Evolutionary conservation across 2,329 filamentous ascomycete species (phyloP).

Genomic region (Huntiella moniliformis): DNA sequence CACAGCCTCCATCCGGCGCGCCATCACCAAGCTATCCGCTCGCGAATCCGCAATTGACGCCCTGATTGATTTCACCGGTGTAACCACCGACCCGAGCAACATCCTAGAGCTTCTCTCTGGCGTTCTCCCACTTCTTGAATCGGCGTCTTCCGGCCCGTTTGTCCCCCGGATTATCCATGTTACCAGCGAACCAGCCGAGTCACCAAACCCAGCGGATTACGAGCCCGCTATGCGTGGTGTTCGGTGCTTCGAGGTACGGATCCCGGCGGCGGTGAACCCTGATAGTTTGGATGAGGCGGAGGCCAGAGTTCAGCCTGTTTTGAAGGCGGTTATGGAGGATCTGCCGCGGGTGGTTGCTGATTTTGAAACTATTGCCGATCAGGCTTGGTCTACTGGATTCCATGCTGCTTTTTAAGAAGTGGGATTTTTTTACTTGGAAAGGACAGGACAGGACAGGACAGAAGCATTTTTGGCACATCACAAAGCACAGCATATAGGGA

Average conservation of each 20-base stretch:
- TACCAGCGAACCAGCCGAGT: neutral
- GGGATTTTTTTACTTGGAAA: too few relatives aligned
- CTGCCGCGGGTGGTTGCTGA: too few relatives aligned
- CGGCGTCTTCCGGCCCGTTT: neutral
- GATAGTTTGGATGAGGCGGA: neutral
- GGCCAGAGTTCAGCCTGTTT: neutral
- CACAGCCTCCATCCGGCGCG: neutral
- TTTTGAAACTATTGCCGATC: too few relatives aligned
- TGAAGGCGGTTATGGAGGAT: too few relatives aligned
- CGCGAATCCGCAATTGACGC: neutral
- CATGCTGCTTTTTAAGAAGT: too few relatives aligned
- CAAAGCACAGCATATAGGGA: too few relatives aligned
- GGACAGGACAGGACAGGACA: too few relatives aligned
- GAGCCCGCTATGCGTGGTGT: neutral
- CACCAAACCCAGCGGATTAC: neutral
- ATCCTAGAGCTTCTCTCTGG: neutral
- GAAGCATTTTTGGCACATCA: too few relatives aligned
- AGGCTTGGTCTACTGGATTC: too few relatives aligned
- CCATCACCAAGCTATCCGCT: neutral
- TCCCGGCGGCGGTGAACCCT: neutral
- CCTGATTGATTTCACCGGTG: neutral
- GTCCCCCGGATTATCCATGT: neutral
- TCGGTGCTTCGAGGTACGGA: neutral
- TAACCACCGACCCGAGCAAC: neutral
- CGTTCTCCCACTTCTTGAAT: neutral